Conservation (phyloP, 495 filamentous ascomycete genomes). For the Antarctomyces pellizariae region DNA sequence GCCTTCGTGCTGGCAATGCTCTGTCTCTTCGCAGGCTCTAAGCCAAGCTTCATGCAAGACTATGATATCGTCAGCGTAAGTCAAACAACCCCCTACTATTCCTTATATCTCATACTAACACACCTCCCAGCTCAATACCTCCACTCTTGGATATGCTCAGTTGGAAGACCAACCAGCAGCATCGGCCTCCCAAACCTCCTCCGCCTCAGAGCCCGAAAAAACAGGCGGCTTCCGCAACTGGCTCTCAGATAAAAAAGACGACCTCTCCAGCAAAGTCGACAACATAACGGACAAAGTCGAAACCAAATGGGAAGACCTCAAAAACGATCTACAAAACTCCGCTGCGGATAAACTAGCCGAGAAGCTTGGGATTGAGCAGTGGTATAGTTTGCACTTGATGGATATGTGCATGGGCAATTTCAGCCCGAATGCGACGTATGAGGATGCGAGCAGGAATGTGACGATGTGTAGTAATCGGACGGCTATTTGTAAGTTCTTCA, state of each 20-base stretch:
- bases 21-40: slow-evolving; percentile 45
- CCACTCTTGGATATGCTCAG: slow-evolving; percentile 32
- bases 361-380: slow-evolving; percentile 37
- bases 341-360: slow-evolving; percentile 21
- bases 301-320: slow-evolving; percentile 13
- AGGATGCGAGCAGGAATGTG: slow-evolving; percentile 25
- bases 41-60: slow-evolving; percentile 32
- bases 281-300: slow-evolving; percentile 18
- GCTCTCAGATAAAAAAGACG: slow-evolving; percentile 1
- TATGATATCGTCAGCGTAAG: slow-evolving; percentile 44
- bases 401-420: slow-evolving; percentile 42
- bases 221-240: too few species aligned
- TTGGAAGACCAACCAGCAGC: slow-evolving; percentile 6
- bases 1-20: slow-evolving; percentile 45
- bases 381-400: slow-evolving; percentile 51
- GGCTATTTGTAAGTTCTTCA: slow-evolving; percentile 22
- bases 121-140: slow-evolving; percentile 33
- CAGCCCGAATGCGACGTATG: slow-evolving; percentile 25
- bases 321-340: slow-evolving; percentile 17
- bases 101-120: slow-evolving; percentile 1
- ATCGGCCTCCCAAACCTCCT: slow-evolving; percentile 9
- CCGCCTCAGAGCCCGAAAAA: slow-evolving; percentile 6
- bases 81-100: slow-evolving; percentile 4
- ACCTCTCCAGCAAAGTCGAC: slow-evolving; percentile 11
- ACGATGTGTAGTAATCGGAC: slow-evolving; percentile 36